Evolutionary conservation across 83 land plant species (phyloP).

Genomic region (Diphasiastrum complanatum): DNA sequence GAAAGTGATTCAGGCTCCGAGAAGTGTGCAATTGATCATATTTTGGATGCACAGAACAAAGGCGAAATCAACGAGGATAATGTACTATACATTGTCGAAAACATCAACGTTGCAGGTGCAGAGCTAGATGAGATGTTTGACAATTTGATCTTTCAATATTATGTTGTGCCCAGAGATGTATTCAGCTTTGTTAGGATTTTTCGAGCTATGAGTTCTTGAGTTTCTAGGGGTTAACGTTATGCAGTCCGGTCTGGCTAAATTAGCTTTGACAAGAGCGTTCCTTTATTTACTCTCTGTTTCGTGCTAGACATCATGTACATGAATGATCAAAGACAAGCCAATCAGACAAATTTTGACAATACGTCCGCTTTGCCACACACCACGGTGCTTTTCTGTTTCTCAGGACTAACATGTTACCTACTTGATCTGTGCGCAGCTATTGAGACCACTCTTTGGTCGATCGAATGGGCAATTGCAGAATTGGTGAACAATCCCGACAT

Average conservation of each 20-base stretch:
- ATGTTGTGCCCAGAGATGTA: background rate
- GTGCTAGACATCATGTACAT: no score
- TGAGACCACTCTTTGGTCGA: slow-evolving; percentile 45
- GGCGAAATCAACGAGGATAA: slow-evolving; percentile 34
- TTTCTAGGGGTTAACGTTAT: background rate
- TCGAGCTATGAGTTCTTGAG: background rate
- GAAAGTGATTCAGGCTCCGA: background rate
- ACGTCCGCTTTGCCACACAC: no score
- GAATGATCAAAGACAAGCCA: no score
- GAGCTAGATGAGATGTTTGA: background rate
- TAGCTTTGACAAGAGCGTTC: no score
- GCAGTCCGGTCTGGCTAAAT: background rate
- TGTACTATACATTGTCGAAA: slow-evolving; percentile 32
- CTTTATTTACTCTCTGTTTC: no score
- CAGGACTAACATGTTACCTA: no score
- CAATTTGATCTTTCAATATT: background rate
- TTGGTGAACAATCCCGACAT: slow-evolving; percentile 29
- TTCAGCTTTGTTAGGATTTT: background rate
- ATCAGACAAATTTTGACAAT: no score
- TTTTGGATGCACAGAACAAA: slow-evolving; percentile 25
- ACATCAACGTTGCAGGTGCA: slow-evolving; percentile 34
- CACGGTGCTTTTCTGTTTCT: no score
- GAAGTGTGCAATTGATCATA: slow-evolving; percentile 30
- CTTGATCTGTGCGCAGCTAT: slow-evolving; percentile 40
- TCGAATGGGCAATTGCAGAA: slow-evolving; percentile 48